phyloP scores from a whole-genome alignment of 495 filamentous ascomycete genomes.

The Hamigera avellanea region DNA sequence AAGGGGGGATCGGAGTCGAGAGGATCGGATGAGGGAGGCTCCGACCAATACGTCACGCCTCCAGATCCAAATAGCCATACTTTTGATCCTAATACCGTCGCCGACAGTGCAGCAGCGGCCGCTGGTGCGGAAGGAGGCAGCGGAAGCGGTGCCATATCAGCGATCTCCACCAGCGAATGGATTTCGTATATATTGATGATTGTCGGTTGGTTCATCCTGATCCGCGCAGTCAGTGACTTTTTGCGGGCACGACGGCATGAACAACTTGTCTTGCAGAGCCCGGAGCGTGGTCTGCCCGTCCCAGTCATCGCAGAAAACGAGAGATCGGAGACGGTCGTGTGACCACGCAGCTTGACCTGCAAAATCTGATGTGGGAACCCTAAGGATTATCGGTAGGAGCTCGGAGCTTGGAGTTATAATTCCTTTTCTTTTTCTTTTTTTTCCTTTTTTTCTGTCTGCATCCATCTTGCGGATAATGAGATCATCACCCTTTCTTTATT shows the following conservation, averaged over 20 bases:
- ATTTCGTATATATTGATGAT: slow-evolving; percentile 93
- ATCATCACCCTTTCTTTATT: slow-evolving; percentile 2
- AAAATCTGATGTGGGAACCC: no score
- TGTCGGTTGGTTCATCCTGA: slow-evolving; percentile 95
- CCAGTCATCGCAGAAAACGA: slow-evolving; percentile 87
- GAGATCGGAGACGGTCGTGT: slow-evolving; percentile 72
- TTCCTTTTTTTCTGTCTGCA: slow-evolving; percentile 4
- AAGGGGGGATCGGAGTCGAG: slow-evolving; percentile 44
- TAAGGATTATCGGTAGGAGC: slow-evolving; percentile 4
- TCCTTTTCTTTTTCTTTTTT: slow-evolving; percentile 8
- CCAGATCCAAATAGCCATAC: slow-evolving; percentile 82
- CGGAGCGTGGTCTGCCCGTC: slow-evolving; percentile 76
- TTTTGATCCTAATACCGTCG: slow-evolving; percentile 64
- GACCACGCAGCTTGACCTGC: slow-evolving; percentile 2
- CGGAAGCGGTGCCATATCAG: slow-evolving; percentile 24
- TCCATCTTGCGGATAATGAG: not conserved
- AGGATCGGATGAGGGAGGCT: slow-evolving; percentile 37
- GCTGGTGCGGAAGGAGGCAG: slow-evolving; percentile 20
- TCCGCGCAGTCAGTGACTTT: slow-evolving; percentile 80
- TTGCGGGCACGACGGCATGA: slow-evolving; percentile 79
- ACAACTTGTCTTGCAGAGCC: slow-evolving; percentile 85
- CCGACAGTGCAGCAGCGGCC: slow-evolving; percentile 19
- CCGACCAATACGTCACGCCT: slow-evolving; percentile 46
- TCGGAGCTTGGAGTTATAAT: slow-evolving; percentile 12
- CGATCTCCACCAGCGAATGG: slow-evolving; percentile 67